Base-by-base conservation (phyloP, 192 early-diverging fungal species). In the Umbelopsis ramanniana region DNA sequence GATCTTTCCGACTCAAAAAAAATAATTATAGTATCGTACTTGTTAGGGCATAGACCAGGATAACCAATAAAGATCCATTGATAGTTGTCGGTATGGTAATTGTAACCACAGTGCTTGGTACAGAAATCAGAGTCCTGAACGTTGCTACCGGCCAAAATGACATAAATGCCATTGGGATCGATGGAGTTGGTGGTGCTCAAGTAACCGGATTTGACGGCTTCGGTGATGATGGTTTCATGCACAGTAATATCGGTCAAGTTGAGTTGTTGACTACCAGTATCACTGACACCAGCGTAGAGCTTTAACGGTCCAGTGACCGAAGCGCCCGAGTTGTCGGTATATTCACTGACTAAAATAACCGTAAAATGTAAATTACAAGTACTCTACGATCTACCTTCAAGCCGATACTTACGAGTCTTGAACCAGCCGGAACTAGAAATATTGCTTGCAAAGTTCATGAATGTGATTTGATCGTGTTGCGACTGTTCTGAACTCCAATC, bases 41-140 rank as follows among this genome's bases (percentile, higher is more conserved):
- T 29, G 40, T 24, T n/a, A 33, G 71, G 40, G 40, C 79, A 81
- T 14, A 14, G 24, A 15, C 63, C 67, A 66, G 79, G 79, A 68
- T 81, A 68, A n/a, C 79, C 79, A 72, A 81, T 77, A 40, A 66
- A 74, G 50, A 76, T 73, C 24, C 76, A 81, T 52, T 76, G 72
- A 23, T 76, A 76, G 11, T 81, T 52, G 53, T 76, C 74, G 46
- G 54, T 71, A 50, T 71, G 71, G 24, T 45, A 47, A 46, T 81
- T 76, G 43, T 77, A 76, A 38, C 74, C 72, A 48, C 79, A 81
- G 23, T 76, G 52, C 8, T 29, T 35, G 23, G 50, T 73, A 52
- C 79, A 81, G 50, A 81, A 74, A 26, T 72, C 69, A 4, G 57
- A 45, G 21, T 81, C 79, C 9, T 52, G 47, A 14, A 81, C 75